These are phyloP conservation scores for Uromyces viciae-fabae DNA, from an alignment of 1,284 basidiomycete species.

Conservation along the genomic window DNA sequence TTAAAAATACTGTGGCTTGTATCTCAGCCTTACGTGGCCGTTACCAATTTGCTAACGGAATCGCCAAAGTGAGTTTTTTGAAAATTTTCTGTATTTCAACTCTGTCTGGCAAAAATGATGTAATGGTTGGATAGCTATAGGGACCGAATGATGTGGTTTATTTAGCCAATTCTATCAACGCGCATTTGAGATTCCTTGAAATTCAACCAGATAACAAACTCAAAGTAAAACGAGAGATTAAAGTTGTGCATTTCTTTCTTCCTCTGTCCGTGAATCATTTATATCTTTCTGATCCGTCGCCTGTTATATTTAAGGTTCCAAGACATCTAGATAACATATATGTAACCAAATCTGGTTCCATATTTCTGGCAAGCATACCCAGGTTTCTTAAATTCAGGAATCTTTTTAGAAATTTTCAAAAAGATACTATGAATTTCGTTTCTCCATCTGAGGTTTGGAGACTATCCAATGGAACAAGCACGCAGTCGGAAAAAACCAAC, in stretches of 20 bases:
- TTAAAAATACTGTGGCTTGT: slow-evolving; percentile 8
- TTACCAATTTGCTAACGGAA: slow-evolving; percentile 37
- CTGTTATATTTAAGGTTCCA: slow-evolving; percentile 23
- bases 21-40: slow-evolving; percentile 11
- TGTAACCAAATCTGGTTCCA: slow-evolving; percentile 24
- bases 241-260: slow-evolving; percentile 9
- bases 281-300: no score
- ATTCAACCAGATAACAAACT: slow-evolving; percentile 26
- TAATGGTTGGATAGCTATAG: no score
- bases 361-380: slow-evolving; percentile 30
- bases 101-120: background rate
- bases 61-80: slow-evolving; percentile 42
- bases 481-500: background rate
- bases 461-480: slow-evolving; percentile 13
- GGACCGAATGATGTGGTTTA: slow-evolving; percentile 31
- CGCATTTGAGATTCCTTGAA: slow-evolving; percentile 27
- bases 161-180: slow-evolving; percentile 21
- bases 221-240: slow-evolving; percentile 15
- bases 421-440: background rate
- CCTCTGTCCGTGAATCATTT: no score
- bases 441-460: slow-evolving; percentile 44
- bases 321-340: slow-evolving; percentile 37
- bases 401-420: background rate
- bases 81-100: background rate
- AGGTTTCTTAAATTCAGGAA: slow-evolving; percentile 8